phyloP scores from a whole-genome alignment of 1,139 yeast species.

The Suhomyces choctaworum region DNA sequence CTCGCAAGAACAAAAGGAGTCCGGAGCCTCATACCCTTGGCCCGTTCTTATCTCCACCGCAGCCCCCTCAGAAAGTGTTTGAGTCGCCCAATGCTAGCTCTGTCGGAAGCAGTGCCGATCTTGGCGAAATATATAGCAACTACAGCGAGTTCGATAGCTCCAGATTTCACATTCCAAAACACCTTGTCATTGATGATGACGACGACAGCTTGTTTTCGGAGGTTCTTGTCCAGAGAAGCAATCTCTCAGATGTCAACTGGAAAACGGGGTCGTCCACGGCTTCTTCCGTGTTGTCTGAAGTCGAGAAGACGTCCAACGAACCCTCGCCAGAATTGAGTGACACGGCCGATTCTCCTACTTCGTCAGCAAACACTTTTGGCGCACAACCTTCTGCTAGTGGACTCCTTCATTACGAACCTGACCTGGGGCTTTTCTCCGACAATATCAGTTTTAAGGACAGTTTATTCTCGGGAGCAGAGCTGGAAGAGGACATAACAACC shows the following conservation, averaged over 20 bases:
- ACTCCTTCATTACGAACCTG: slow-evolving; percentile 8
- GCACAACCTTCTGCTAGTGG: slow-evolving; percentile 1
- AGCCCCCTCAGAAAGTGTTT: background rate
- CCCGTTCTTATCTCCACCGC: background rate
- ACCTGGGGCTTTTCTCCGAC: slow-evolving; percentile 4
- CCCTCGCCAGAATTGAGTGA: background rate
- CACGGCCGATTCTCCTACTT: slow-evolving; percentile 4
- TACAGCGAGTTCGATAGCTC: slow-evolving; percentile 4
- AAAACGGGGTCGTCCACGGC: slow-evolving; percentile 8
- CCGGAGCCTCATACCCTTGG: background rate
- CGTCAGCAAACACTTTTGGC: slow-evolving; percentile 4
- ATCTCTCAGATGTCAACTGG: slow-evolving; percentile 1
- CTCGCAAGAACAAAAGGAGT: background rate
- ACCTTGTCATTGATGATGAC: slow-evolving; percentile 19
- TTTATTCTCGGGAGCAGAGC: slow-evolving; percentile 12
- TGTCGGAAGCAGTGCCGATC: slow-evolving; percentile 5
- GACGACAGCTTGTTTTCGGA: slow-evolving; percentile 28
- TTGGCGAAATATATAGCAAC: slow-evolving; percentile 8
- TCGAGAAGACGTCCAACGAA: background rate
- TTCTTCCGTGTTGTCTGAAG: slow-evolving; percentile 1
- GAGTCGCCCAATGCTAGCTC: background rate
- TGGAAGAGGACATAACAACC: slow-evolving; percentile 6
- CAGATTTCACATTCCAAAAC: slow-evolving; percentile 12
- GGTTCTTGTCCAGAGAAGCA: slow-evolving; percentile 2
- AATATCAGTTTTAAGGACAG: slow-evolving; percentile 12